These are phyloP conservation scores for Salix caprea DNA, from an alignment of 345 rosid genomes.

Conservation along the genomic window DNA sequence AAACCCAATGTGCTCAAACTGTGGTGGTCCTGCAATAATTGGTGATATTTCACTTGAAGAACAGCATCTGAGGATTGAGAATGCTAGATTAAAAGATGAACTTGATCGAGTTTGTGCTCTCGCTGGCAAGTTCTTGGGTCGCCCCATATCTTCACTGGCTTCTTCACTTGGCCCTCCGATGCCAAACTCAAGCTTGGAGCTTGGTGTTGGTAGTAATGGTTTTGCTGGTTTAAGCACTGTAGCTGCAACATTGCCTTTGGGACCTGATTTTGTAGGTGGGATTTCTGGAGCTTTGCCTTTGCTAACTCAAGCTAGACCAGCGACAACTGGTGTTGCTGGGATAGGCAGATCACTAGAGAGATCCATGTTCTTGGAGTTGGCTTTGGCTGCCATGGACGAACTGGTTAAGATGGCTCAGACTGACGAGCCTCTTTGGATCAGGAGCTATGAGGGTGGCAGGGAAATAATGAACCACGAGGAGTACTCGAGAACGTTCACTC, in stretches of 20 bases:
- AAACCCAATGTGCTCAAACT: conserved; percentile 79
- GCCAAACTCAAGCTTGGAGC: conserved; percentile 74
- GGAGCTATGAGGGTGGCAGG: conserved; percentile 53
- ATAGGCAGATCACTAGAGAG: conserved; percentile 53
- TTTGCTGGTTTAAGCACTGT: conserved; percentile 42
- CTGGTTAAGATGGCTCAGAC: conserved; percentile 73
- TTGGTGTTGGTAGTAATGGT: conserved; percentile 67
- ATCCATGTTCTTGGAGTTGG: conserved; percentile 74
- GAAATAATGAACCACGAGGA: conserved; percentile 66
- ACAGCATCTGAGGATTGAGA: conserved; percentile 83
- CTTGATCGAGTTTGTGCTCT: conserved; percentile 79
- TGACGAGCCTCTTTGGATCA: conserved; percentile 77
- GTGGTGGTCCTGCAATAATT: conserved; percentile 81
- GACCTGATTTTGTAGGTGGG: conserved; percentile 51
- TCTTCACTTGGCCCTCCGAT: conserved; percentile 38
- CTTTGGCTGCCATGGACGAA: conserved; percentile 84
- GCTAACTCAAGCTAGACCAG: conserved; percentile 32
- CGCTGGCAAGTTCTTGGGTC: conserved; percentile 87
- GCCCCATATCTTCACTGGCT: conserved; percentile 51
- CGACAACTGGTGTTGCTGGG: conserved; percentile 36
- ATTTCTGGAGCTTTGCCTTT: conserved; percentile 33
- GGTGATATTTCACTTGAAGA: conserved; percentile 84
- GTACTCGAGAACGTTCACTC: conserved; percentile 49
- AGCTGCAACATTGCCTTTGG: conserved; percentile 43
- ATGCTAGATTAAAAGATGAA: conserved; percentile 79